phyloP scores from a whole-genome alignment of 2,329 filamentous ascomycete genomes.

The Talaromyces marneffei region DNA sequence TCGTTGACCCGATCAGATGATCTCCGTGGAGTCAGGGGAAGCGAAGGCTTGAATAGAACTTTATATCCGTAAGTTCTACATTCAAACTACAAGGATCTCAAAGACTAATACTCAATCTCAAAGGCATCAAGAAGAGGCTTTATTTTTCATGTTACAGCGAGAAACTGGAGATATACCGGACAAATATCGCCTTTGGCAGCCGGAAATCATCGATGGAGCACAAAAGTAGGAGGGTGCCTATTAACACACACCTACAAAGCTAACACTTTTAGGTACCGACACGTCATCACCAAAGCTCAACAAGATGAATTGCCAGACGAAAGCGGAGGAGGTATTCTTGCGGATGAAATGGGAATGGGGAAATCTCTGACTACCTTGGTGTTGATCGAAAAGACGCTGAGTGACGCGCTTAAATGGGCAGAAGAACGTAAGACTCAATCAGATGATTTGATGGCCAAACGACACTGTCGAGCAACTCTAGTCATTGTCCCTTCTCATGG shows the following conservation, averaged over 20 bases:
- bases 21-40: conserved; percentile 3
- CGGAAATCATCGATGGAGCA: conserved; percentile 18
- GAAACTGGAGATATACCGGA: conserved; percentile 26
- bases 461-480: conserved; percentile 37
- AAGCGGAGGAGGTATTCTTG: conserved; percentile 46
- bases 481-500: conserved; percentile 43
- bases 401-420: conserved; percentile 34
- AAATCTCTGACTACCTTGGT: conserved; percentile 52
- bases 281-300: conserved; percentile 37
- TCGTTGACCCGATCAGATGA: conserved; percentile 1
- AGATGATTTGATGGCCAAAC: not conserved
- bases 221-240: conserved; percentile 17
- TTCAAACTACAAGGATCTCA: not conserved
- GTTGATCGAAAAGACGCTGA: conserved; percentile 41
- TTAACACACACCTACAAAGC: not conserved
- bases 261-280: conserved; percentile 26
- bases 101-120: not conserved
- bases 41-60: conserved; percentile 2
- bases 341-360: conserved; percentile 58
- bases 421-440: conserved; percentile 12
- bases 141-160: conserved; percentile 10
- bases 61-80: not conserved
- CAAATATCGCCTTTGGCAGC: conserved; percentile 25
- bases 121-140: conserved; percentile 8
- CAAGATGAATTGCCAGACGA: conserved; percentile 19